Conservation (phyloP, 1,284 basidiomycete species). For the Ustilago lituana region DNA sequence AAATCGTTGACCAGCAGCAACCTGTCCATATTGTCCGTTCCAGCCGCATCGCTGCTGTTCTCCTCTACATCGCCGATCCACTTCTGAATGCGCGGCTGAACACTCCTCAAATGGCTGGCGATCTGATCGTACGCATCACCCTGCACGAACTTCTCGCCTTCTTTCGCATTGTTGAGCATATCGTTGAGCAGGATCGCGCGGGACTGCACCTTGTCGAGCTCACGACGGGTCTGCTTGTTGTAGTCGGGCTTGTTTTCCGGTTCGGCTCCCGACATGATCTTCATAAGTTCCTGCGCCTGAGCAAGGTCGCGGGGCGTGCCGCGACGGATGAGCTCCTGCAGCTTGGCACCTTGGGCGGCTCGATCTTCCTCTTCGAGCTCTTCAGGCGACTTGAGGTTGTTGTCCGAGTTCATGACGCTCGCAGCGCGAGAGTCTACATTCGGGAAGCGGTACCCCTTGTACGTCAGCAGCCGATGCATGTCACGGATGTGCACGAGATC, state of each 20-base stretch:
- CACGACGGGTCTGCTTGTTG: constrained; percentile 83
- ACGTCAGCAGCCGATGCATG: constrained; percentile 93
- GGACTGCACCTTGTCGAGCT: constrained; percentile 92
- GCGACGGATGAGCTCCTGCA: constrained; percentile 95
- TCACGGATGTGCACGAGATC: constrained; percentile 97
- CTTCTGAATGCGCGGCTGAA: constrained; percentile 93
- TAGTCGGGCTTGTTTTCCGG: constrained; percentile 94
- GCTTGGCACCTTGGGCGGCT: constrained; percentile 92
- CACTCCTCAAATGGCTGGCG: constrained; percentile 80
- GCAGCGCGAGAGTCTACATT: constrained; percentile 60
- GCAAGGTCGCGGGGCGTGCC: constrained; percentile 95
- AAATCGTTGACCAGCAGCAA: constrained; percentile 96
- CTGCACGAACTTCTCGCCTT: constrained; percentile 71
- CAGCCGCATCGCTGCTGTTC: constrained; percentile 77
- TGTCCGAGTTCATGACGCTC: constrained; percentile 61
- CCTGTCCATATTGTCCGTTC: constrained; percentile 78
- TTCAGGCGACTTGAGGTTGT: constrained; percentile 92
- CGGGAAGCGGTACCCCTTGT: constrained; percentile 75
- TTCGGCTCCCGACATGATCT: constrained; percentile 91
- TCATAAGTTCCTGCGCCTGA: constrained; percentile 98
- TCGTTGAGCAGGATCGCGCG: constrained; percentile 94
- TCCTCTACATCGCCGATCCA: constrained; percentile 93
- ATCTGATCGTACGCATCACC: constrained; percentile 99
- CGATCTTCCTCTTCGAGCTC: constrained; percentile 96
- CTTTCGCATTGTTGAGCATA: constrained; percentile 92